phyloP scores from a whole-genome alignment of 805 yeast genomes.

The Suhomyces pyralidae region DNA sequence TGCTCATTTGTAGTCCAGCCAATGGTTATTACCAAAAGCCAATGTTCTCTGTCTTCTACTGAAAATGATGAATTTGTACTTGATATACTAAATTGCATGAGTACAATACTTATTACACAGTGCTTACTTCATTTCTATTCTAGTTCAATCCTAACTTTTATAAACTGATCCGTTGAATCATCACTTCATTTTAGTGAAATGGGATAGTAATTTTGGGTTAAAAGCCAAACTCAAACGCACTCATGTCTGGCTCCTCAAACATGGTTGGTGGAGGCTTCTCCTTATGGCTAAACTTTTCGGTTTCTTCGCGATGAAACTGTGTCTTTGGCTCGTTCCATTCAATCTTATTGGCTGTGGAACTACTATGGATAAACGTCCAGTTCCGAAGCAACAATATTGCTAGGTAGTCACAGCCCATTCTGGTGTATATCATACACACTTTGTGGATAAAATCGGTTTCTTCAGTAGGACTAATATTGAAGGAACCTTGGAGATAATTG shows the following conservation, averaged over 20 bases:
- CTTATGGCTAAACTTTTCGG: neutral
- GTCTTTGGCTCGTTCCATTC: neutral
- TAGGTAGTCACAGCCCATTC: slow-evolving; percentile 91
- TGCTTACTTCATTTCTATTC: too few species aligned
- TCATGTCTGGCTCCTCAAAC: slow-evolving; percentile 75
- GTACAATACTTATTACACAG: too few species aligned
- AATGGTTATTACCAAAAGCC: too few species aligned
- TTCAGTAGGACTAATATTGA: slow-evolving; percentile 36
- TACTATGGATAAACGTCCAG: slow-evolving; percentile 55
- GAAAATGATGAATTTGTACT: too few species aligned
- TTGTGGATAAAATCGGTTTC: slow-evolving; percentile 65
- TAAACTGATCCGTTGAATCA: too few species aligned
- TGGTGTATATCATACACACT: slow-evolving; percentile 62
- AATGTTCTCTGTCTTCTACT: too few species aligned
- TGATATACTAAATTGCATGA: too few species aligned
- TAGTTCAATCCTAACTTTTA: too few species aligned
- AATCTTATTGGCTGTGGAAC: neutral
- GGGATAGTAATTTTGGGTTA: too few species aligned
- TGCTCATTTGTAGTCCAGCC: too few species aligned
- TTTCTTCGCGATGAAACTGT: neutral
- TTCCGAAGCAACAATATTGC: slow-evolving; percentile 58
- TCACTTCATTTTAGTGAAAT: too few species aligned
- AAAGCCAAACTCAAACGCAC: slow-evolving; percentile 55
- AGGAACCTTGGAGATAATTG: slow-evolving; percentile 49
- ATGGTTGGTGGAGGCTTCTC: slow-evolving; percentile 47